Evolutionary conservation across 352 stramenopile genomes (phyloP).

Genomic region (Phytophthora sansomeana): DNA sequence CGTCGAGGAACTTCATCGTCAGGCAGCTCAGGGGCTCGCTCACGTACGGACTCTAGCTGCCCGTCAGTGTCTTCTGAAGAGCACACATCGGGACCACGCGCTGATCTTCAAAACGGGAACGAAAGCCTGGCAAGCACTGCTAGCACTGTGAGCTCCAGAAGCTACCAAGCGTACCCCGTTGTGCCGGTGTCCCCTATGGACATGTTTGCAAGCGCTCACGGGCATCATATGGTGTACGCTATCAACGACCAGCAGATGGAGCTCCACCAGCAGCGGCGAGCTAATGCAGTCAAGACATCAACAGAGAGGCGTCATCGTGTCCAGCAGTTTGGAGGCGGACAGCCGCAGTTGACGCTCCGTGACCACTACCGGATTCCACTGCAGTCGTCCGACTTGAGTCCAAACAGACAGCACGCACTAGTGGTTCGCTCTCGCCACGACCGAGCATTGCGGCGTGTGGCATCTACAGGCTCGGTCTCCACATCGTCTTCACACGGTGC

Average conservation of each 20-base stretch:
- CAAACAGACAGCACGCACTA: constrained; percentile 5
- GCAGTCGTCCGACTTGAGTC: constrained; percentile 5
- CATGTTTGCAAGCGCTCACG: constrained; percentile 4
- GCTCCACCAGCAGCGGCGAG: constrained; percentile 11
- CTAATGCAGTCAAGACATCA: constrained; percentile 21
- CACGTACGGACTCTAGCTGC: constrained; percentile 21
- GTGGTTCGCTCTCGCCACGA: constrained; percentile 9
- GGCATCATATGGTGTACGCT: constrained; percentile 18
- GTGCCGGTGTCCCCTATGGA: constrained; percentile 9
- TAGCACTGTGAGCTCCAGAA: constrained; percentile 15
- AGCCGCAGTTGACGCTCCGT: constrained; percentile 27
- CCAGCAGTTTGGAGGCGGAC: constrained; percentile 5
- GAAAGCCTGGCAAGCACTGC: constrained; percentile 18
- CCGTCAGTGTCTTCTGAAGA: constrained; percentile 28
- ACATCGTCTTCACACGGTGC: not conserved
- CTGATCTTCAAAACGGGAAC: not conserved
- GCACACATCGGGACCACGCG: not conserved
- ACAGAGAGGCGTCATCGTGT: constrained; percentile 13
- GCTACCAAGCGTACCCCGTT: constrained; percentile 5
- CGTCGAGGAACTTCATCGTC: constrained; percentile 17
- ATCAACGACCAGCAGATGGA: constrained; percentile 25
- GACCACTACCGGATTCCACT: constrained; percentile 9
- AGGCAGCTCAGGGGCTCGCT: constrained; percentile 17
- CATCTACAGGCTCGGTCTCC: constrained; percentile 16
- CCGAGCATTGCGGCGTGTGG: constrained; percentile 14